Evolutionary conservation across 2,329 filamentous ascomycete species (phyloP).

Genomic region (Nigrospora sphaerica): DNA sequence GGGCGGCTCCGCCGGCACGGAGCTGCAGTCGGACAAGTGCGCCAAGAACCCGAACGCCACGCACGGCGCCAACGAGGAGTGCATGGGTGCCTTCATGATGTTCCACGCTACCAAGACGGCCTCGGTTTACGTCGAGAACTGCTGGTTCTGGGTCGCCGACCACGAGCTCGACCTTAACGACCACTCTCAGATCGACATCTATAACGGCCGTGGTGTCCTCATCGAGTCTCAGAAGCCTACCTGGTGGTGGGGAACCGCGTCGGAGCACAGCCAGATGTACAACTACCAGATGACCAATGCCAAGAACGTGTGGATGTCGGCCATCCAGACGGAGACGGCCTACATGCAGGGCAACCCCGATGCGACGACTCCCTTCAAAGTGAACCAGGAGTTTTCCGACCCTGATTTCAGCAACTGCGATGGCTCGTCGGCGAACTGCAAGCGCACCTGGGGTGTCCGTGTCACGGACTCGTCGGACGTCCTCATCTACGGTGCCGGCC

Average conservation of each 20-base stretch:
- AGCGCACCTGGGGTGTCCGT: conserved; percentile 72
- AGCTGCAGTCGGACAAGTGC: conserved; percentile 74
- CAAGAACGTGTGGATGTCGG: conserved; percentile 70
- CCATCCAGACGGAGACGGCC: conserved; percentile 86
- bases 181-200: conserved; percentile 76
- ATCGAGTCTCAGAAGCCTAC: conserved; percentile 71
- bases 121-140: conserved; percentile 79
- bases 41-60: conserved; percentile 63
- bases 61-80: conserved; percentile 56
- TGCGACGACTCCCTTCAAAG: conserved; percentile 57
- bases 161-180: conserved; percentile 75
- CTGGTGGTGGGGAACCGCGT: conserved; percentile 76
- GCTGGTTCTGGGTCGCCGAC: conserved; percentile 85
- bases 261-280: conserved; percentile 61
- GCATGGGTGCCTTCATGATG: conserved; percentile 67
- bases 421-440: conserved; percentile 40
- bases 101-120: conserved; percentile 56
- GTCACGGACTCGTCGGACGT: conserved; percentile 60
- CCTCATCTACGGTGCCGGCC: conserved; percentile 63
- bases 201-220: conserved; percentile 77
- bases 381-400: conserved; percentile 52
- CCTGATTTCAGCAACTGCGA: conserved; percentile 61
- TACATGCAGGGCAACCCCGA: conserved; percentile 82
- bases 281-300: conserved; percentile 83
- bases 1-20: conserved; percentile 77